These are phyloP conservation scores for Paraphoma chrysanthemicola DNA, from an alignment of 2,329 filamentous ascomycete genomes.

Conservation along the genomic window DNA sequence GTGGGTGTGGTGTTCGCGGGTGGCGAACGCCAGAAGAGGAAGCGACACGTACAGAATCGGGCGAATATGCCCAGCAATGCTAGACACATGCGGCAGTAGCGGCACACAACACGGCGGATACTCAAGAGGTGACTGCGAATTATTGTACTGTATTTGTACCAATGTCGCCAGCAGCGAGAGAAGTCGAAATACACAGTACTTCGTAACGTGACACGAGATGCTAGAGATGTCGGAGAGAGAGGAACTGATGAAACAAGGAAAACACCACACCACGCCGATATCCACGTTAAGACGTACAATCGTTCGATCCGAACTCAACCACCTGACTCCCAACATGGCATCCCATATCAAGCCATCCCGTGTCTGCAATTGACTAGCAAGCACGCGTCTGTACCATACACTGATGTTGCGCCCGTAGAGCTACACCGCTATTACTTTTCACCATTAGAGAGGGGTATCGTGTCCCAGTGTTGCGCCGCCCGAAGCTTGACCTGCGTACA, in stretches of 20 bases:
- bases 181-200: slow-evolving; percentile 40
- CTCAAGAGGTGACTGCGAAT: slow-evolving; percentile 7
- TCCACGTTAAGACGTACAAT: slow-evolving; percentile 46
- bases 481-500: slow-evolving; percentile 34
- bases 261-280: slow-evolving; percentile 43
- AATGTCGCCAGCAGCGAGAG: slow-evolving; percentile 30
- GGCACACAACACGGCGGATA: slow-evolving; percentile 6
- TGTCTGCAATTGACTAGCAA: slow-evolving; percentile 23
- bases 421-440: slow-evolving; percentile 45
- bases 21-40: slow-evolving; percentile 23
- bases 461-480: slow-evolving; percentile 42
- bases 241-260: slow-evolving; percentile 31
- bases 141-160: slow-evolving; percentile 35
- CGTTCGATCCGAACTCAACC: slow-evolving; percentile 35
- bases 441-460: slow-evolving; percentile 49
- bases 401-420: slow-evolving; percentile 28
- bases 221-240: slow-evolving; percentile 36
- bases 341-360: slow-evolving; percentile 39
- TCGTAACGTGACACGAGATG: slow-evolving; percentile 39
- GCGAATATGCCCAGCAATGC: slow-evolving; percentile 26
- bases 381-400: slow-evolving; percentile 29
- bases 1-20: background rate
- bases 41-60: slow-evolving; percentile 19
- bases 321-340: slow-evolving; percentile 39
- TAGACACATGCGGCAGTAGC: slow-evolving; percentile 22